Evolutionary conservation across 2,329 filamentous ascomycete genomes (phyloP), one percentile per base, ranked within the genome.

Genomic region (Ophiostoma tasmaniense): DNA sequence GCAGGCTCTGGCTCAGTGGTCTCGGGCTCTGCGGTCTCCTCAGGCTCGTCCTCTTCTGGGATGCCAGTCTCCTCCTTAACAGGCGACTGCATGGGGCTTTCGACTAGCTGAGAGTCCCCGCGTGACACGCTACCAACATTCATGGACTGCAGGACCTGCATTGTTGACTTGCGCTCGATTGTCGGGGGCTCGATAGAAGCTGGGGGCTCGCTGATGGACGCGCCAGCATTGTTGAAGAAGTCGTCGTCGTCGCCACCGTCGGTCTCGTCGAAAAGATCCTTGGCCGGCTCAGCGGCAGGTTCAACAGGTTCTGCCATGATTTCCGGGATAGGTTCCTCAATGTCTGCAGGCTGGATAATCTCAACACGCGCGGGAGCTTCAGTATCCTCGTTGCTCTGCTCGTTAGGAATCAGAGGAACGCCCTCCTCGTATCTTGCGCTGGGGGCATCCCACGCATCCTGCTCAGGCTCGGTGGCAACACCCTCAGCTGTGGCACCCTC

Each of bases 391-490:
- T 17, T 62, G 17, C 17, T 35, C 17, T 66, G 33, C 35, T 55
- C 78, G 75, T 68, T 66, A 0, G 73, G 67, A 73, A 87, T 86
- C 70, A 92, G 77, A 0, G 89, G 89, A 4, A 92, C 70, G 0
- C 89, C 89, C 78, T 92, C 90, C 70, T 90, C 89, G 72, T 84
- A 92, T 62, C 89, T 85, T 30, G 85, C 84, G 33, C 89, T 84
- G 0, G 80, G 78, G 28, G 79, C 79, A 42, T 82, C 80, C 59
- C 80, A 80, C 17, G 59, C 79, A 39, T 82, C 79, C 52, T 80
- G 80, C 20, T 68, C 30, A 0, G 20, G 79, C 50, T 82, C 80
- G 42, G 80, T 80, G 20, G 42, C 79, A 45, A 25, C 66, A 61
- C 80, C 80, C 14, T 80, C 77, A 1, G 76, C 71, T 59, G 77